phyloP scores from a whole-genome alignment of 192 early-diverging fungal species.

The Coemansia brasiliensis region DNA sequence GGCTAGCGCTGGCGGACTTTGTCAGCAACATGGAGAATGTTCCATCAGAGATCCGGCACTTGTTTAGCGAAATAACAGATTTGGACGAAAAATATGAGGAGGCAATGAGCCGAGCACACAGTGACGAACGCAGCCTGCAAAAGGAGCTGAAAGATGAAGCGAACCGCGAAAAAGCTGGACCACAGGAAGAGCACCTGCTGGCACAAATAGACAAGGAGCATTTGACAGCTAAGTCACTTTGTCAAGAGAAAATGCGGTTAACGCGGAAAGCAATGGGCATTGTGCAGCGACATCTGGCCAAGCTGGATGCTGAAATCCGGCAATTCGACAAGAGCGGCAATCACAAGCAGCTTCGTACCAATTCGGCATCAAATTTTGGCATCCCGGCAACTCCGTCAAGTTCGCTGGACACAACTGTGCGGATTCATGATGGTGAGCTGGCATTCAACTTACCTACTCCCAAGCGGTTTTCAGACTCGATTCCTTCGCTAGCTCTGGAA shows the following conservation, averaged over 20 bases:
- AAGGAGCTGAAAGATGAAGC: constrained; percentile 21
- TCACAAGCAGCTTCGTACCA: constrained; percentile 21
- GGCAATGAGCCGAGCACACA: constrained; percentile 19
- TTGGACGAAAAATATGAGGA: constrained; percentile 50
- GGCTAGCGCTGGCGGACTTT: constrained; percentile 50
- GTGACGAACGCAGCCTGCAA: constrained; percentile 32
- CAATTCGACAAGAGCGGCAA: constrained; percentile 41
- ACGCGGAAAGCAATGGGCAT: constrained; percentile 46
- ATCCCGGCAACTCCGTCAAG: background rate
- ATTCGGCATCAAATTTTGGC: background rate
- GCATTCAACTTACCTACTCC: constrained; percentile 27
- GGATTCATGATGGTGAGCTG: constrained; percentile 45
- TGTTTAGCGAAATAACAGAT: constrained; percentile 50
- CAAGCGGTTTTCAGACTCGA: constrained; percentile 31
- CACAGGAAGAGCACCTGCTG: constrained; percentile 25
- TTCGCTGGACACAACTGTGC: constrained; percentile 16
- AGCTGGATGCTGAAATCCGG: constrained; percentile 46
- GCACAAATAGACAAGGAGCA: constrained; percentile 26
- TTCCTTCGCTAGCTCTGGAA: constrained; percentile 20
- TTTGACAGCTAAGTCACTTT: constrained; percentile 14
- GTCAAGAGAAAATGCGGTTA: constrained; percentile 44
- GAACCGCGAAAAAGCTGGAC: constrained; percentile 21
- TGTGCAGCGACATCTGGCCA: constrained; percentile 42
- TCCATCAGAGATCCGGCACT: constrained; percentile 47
- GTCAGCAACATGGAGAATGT: constrained; percentile 54